Evolutionary conservation across 2,329 filamentous ascomycete genomes (phyloP), one percentile per base, ranked within the genome.

Genomic region (Xylariaceae sp.): DNA sequence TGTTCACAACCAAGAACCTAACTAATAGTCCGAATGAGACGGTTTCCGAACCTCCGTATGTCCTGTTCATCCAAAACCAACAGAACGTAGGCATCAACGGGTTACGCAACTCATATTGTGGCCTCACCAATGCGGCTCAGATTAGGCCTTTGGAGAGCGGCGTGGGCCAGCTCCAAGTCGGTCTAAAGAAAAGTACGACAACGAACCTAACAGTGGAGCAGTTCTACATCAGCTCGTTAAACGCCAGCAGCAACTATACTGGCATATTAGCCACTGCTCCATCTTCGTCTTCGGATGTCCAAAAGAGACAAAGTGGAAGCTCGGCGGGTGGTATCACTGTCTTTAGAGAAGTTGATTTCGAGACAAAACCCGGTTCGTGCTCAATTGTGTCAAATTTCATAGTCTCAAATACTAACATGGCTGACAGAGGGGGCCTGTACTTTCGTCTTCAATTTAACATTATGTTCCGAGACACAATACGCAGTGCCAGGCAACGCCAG

Each of bases 391-490:
- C 39, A n/a, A 6, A 17, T 11, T n/a, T 40, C 36, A n/a, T 17
- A 14, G 22, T 33, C 19, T 17, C 42, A 17, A 43, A 44, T 46
- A 30, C 41, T 47, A n/a, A 42, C 36, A 18, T 39, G 35, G 6
- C 22, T 32, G 47, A 41, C 45, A 58, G 53, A 58, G 42, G 63
- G 62, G n/a, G 58, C 62, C 19, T 99, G 94, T 67, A 86, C 86
- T 52, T 78, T 99, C 38, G 77, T 97, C 41, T 91, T 85, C 67
- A 85, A 95, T 63, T 81, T 99, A n/a, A 75, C 83, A 0, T 95
- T 97, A 68, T 99, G 94, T 71, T 80, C 86, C 58, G 83, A 92
- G 60, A 87, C 92, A 42, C 89, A 92, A 44, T 96, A 96, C 65
- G 87, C 92, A 6, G 94, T 96, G 0, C 94, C 94, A 0, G 85